A percentile compares a stretch with the other conserved stretches of the same genome.
Evolutionary conservation across 345 rosid genomes (phyloP).

Genomic region (Tarenaya hassleriana): DNA sequence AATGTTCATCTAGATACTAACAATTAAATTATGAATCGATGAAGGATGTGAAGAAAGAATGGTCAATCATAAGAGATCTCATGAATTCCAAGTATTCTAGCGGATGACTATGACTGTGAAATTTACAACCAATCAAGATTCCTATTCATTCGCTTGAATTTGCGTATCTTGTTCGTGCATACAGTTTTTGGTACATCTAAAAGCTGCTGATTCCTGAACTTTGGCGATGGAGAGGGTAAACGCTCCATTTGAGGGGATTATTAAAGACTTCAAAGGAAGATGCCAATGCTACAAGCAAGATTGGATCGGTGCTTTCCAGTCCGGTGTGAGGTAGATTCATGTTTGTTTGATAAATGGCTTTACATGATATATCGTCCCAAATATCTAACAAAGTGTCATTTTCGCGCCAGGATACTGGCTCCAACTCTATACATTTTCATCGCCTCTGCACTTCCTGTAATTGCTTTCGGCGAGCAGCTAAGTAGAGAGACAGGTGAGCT

Average conservation of each 20-base stretch:
- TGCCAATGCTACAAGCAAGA: conserved; percentile 52
- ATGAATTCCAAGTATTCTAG: too few species aligned
- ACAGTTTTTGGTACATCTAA: not conserved
- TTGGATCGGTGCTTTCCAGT: conserved; percentile 36
- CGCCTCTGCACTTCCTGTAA: conserved; percentile 66
- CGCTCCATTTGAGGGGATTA: conserved; percentile 42
- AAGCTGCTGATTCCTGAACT: conserved; percentile 22
- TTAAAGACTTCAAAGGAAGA: conserved; percentile 50
- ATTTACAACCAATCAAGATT: not conserved
- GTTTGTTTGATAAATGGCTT: not conserved
- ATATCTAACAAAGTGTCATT: not conserved
- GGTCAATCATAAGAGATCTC: too few species aligned
- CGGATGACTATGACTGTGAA: too few species aligned
- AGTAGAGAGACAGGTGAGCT: conserved; percentile 49
- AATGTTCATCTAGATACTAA: too few species aligned
- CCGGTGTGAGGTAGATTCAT: conserved; percentile 40
- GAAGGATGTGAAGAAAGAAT: too few species aligned
- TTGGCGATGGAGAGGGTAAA: conserved; percentile 37
- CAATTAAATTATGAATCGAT: too few species aligned
- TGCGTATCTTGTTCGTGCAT: conserved; percentile 1
- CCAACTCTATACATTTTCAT: conserved; percentile 60
- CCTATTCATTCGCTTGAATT: not conserved
- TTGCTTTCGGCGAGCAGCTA: conserved; percentile 65
- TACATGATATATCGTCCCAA: not conserved
- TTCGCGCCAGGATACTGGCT: conserved; percentile 44